Conservation (phyloP, 768 basidiomycete species). For the Boletus coccyginus region DNA sequence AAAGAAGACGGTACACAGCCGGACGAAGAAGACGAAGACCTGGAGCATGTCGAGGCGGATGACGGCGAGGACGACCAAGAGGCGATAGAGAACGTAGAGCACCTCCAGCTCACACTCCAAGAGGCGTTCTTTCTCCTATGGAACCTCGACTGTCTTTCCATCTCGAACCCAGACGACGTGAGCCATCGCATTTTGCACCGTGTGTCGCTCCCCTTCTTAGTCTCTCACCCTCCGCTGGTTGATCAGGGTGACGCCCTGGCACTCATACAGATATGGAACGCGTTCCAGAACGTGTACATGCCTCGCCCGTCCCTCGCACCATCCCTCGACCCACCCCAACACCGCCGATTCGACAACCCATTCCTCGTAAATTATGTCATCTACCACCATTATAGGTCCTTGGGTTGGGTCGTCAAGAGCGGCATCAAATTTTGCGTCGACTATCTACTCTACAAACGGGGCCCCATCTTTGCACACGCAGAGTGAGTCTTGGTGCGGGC, state of each 20-base stretch:
- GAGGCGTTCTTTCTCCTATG: constrained; percentile 90
- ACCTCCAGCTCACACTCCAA: constrained; percentile 84
- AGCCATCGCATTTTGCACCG: constrained; percentile 15
- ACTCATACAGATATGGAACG: constrained; percentile 57
- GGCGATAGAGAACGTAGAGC: constrained; percentile 72
- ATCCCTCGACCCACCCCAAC: constrained; percentile 19
- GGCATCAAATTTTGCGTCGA: constrained; percentile 98
- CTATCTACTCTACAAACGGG: constrained; percentile 89
- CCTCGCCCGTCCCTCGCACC: constrained; percentile 37
- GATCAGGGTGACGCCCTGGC: constrained; percentile 52
- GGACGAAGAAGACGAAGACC: constrained; percentile 12
- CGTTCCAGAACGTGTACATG: constrained; percentile 58
- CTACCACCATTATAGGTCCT: constrained; percentile 92
- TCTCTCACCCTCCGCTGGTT: neutral
- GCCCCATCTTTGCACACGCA: constrained; percentile 93
- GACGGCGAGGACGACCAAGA: constrained; percentile 42
- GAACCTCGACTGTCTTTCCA: constrained; percentile 77
- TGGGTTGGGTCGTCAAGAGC: constrained; percentile 95
- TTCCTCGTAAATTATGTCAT: constrained; percentile 87
- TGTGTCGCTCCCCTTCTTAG: neutral
- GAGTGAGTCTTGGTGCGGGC: constrained; percentile 58
- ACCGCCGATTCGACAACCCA: constrained; percentile 78
- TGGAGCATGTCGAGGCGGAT: constrained; percentile 19
- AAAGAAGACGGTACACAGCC: constrained; percentile 24
- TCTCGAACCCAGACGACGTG: constrained; percentile 68